phyloP scores from a whole-genome alignment of 352 stramenopile species.

The Thraustochytrium striatum region DNA sequence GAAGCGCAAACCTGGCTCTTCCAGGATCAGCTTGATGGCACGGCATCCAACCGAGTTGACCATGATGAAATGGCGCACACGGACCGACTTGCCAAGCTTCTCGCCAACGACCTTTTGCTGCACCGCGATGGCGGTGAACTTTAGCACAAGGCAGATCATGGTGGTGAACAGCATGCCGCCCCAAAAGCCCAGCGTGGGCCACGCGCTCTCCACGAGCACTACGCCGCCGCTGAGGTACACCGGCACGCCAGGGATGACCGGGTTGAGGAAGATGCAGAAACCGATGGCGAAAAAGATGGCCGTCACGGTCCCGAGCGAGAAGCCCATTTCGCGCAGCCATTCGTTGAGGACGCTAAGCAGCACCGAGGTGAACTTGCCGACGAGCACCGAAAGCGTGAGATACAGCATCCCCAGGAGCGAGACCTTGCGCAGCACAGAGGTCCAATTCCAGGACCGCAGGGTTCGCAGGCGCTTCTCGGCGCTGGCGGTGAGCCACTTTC shows the following conservation, averaged over 20 bases:
- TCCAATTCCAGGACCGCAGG: background rate
- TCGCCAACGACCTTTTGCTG: slow-evolving; percentile 42
- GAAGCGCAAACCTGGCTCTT: background rate
- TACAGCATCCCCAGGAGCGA: slow-evolving; percentile 11
- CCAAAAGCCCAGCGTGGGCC: background rate
- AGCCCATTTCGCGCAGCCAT: background rate
- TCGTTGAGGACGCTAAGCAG: slow-evolving; percentile 2
- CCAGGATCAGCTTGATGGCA: slow-evolving; percentile 14
- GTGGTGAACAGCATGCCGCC: background rate
- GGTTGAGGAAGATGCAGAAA: slow-evolving; percentile 13
- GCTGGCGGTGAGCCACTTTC: background rate
- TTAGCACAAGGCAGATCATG: slow-evolving; percentile 6
- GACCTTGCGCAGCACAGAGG: slow-evolving; percentile 4
- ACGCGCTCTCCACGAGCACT: slow-evolving; percentile 3
- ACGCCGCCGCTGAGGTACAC: slow-evolving; percentile 31
- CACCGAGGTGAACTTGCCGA: slow-evolving; percentile 35
- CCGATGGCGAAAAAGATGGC: slow-evolving; percentile 24
- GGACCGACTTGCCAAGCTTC: background rate
- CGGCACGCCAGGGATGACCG: slow-evolving; percentile 13
- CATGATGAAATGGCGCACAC: background rate
- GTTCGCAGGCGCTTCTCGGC: background rate
- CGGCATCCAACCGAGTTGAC: slow-evolving; percentile 7
- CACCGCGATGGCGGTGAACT: slow-evolving; percentile 18
- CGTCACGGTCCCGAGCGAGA: slow-evolving; percentile 7
- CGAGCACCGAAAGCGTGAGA: slow-evolving; percentile 5